Conservation (phyloP, 371 early-diverging fungal species). For the Mortierella sp. region DNA sequence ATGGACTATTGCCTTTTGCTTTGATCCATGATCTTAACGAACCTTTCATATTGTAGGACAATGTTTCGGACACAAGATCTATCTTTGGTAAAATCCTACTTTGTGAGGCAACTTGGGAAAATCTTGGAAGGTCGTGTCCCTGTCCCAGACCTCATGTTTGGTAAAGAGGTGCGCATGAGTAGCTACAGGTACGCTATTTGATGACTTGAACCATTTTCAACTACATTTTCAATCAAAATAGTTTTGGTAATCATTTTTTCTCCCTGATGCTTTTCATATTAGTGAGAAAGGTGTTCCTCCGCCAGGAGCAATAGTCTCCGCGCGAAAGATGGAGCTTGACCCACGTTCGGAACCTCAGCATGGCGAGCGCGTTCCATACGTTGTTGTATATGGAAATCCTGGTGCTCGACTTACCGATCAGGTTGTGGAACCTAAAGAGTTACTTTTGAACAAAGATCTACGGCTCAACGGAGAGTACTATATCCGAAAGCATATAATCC, state of each 20-base stretch:
- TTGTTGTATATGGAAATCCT: slow-evolving; percentile 80
- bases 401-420: slow-evolving; percentile 78
- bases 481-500: slow-evolving; percentile 87
- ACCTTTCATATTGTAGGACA: slow-evolving; percentile 60
- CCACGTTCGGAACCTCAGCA: slow-evolving; percentile 83
- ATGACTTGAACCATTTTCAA: not conserved
- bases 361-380: slow-evolving; percentile 90
- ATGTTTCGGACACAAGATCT: slow-evolving; percentile 86
- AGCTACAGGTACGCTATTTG: slow-evolving; percentile 63
- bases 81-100: slow-evolving; percentile 80
- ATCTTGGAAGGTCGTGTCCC: slow-evolving; percentile 77
- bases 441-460: slow-evolving; percentile 70
- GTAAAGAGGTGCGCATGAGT: slow-evolving; percentile 87
- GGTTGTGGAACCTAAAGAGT: slow-evolving; percentile 76
- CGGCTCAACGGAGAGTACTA: slow-evolving; percentile 85
- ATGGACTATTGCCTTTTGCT: not conserved
- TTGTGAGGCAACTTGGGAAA: slow-evolving; percentile 78
- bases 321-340: slow-evolving; percentile 74
- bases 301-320: slow-evolving; percentile 83
- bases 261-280: not conserved
- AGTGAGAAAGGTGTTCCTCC: slow-evolving; percentile 61
- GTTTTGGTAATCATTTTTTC: too few relatives aligned
- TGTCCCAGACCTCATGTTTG: slow-evolving; percentile 85
- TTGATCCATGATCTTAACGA: not conserved
- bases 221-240: too few relatives aligned